Evolutionary conservation across 257 asterid species (phyloP), one percentile per base, ranked within the genome.

Genomic region (Solanum chilense): DNA sequence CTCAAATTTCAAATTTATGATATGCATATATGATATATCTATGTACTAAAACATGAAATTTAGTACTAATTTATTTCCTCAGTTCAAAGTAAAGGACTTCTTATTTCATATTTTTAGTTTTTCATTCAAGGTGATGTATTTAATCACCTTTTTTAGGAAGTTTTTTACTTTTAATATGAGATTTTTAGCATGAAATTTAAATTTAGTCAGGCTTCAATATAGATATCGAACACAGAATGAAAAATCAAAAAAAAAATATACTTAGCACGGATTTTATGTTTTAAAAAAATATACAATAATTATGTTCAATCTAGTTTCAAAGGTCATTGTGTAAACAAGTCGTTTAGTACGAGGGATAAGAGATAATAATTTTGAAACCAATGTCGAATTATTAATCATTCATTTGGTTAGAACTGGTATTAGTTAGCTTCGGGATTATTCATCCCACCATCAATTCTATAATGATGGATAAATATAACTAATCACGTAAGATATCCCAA

Each of bases 401-500:
- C 64, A 56, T 56, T 56, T 56, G 64, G 64, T 18, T 56, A 20
- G 5, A 18, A 7, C 39, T 5, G 64, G 64, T 56, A 56, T 0
- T 42, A 56, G 64, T 9, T 56, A 56, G 25, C 0, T 56, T 9
- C 1, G 25, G 2, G 5, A 56, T 20, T 56, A 56, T 56, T 56
- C 5, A 56, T 20, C 5, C 12, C 64, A 3, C 64, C 25, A 20
- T 56, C 11, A 20, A 56, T 18, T 7, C n/a, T 18, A 20, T 56
- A 18, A 20, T 18, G 64, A 56, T 56, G 2, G n/a, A 56, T 20
- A 0, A 56, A 20, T 56, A 56, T 20, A 56, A 20, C 25, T 0
- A 18, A 52, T 18, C n/a, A 18, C 0, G 6, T 52, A 9, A 16
- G 23, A 0, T 16, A 5, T 16, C 0, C 0, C 23, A 16, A 18